Evolutionary conservation across 75 land plant genomes (phyloP).

Genomic region (Pinus tabuliformis): DNA sequence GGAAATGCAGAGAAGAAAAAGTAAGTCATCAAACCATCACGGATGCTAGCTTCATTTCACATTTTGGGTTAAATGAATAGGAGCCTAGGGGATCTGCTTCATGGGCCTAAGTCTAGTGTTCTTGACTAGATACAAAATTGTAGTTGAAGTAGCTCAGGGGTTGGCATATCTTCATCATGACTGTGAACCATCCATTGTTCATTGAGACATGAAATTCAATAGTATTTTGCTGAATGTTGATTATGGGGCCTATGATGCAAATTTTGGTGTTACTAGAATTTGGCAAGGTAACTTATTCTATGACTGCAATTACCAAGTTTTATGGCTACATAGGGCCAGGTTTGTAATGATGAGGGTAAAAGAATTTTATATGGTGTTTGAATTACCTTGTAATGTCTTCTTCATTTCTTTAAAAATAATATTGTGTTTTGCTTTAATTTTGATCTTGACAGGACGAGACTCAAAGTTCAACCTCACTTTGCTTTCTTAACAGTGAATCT

Average conservation of each 20-base stretch:
- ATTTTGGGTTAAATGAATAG: constrained; percentile 58
- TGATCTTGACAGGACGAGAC: too few relatives aligned
- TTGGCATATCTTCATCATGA: constrained; percentile 83
- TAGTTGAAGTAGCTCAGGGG: constrained; percentile 74
- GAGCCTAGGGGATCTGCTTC: constrained; percentile 81
- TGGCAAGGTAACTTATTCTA: constrained; percentile 28
- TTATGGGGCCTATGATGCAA: constrained; percentile 70
- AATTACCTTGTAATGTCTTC: too few relatives aligned
- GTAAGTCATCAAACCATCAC: constrained; percentile 10
- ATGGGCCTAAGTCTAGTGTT: constrained; percentile 34
- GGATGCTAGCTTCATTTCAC: constrained; percentile 61
- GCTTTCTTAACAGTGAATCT: neutral
- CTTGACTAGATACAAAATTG: constrained; percentile 59
- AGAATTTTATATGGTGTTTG: too few relatives aligned
- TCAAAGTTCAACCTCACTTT: neutral
- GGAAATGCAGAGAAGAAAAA: constrained; percentile 23
- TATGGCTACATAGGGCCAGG: constrained; percentile 94
- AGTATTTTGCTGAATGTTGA: constrained; percentile 68
- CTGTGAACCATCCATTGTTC: constrained; percentile 63
- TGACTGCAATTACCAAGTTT: constrained; percentile 89
- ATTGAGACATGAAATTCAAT: constrained; percentile 82
- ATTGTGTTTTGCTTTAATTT: too few relatives aligned
- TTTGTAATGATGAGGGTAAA: neutral
- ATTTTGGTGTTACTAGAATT: constrained; percentile 79
- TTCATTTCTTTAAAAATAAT: too few relatives aligned